Evolutionary conservation across 495 filamentous ascomycete species (phyloP), one percentile per base, ranked within the genome.

Genomic region (Chaetomium fimeti): DNA sequence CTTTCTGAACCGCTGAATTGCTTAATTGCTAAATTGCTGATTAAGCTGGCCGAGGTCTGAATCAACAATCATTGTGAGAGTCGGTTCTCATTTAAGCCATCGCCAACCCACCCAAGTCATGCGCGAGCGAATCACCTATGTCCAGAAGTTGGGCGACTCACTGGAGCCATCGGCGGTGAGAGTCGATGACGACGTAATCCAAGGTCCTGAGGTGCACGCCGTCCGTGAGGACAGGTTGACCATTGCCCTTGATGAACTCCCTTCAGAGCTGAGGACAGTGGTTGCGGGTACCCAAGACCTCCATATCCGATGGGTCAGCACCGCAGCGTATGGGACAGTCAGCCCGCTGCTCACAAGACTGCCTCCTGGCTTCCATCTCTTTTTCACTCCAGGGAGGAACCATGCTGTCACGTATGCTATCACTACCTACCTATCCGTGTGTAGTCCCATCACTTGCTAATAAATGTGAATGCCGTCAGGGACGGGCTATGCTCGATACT

Each of bases 71-170:
- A 49, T 49, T 49, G 45, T 24, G 45, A 24, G 16, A 20, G 20
- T 43, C 40, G 40, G 40, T 11, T 18, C 15, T 43, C 40, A 43
- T 43, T 18, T 43, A 15, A 43, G 5, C 8, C 32, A 36, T 36
- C 40, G 12, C 45, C n/a, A 24, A n/a, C 20, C 20, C 20, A 6
- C 13, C 40, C 11, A 12, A 51, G 58, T 18, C 57, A 98, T 98
- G 93, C 88, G 89, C 68, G 88, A 91, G 78, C 84, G 93, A 74
- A 88, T 91, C 57, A 97, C 93, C 22, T 96, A 87, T 73, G 71
- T 96, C 60, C 87, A 91, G 53, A 80, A 79, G 47, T 71, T 83
- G 32, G 80, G 86, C 24, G 78, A 88, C 49, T 81, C 81, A 2
- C 82, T 92, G 22, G 82, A 87, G 22, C 85, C 87, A 0, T 74